Evolutionary conservation across 306 rosid genomes (phyloP), one percentile per base, ranked within the genome.

Genomic region (Spatholobus suberectus): DNA sequence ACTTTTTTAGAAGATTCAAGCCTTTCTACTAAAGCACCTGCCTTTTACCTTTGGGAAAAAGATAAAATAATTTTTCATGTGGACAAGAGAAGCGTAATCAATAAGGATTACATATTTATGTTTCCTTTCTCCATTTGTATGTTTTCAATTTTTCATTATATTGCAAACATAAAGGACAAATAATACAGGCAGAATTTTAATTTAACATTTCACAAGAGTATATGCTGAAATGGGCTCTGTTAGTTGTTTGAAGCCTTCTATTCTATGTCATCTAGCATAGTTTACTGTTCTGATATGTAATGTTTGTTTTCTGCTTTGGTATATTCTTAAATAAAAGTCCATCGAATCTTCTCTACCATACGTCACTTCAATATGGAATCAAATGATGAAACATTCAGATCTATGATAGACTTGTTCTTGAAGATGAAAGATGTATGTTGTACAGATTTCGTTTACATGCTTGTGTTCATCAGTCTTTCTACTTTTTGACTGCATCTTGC

Each of bases 341-440:
- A 29, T 58, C 90, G 80, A 78, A 70, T 90, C 49, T 87, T 83
- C 86, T 86, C 91, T 23, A 23, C 84, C 77, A 89, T 91, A 41
- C 18, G 76, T 70, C 85, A 21, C 73, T 79, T 77, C 77, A 81
- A 73, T 37, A 67, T 91, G 84, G 77, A 83, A 86, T 74, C 93
- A 47, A 86, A 82, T 80, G 14, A 14, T 15, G 88, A 89, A 81
- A 90, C 88, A 74, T 89, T 89, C 82, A 77, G 94, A 80, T 24
- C 44, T 34, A 88, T 93, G 92, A 87, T 91, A 85, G 78, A 17
- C 84, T 86, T 91, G 85, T 74, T 70, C 44, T 85, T 90, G 82
- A 91, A 82, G 87, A 91, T 86, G 92, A 93, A 89, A 86, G 92
- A 93, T 73, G 97, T 91, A 86, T 89, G 87, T 74, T 79, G 44